phyloP scores from a whole-genome alignment of 2,329 filamentous ascomycete species.

The Verticillium nubilum region DNA sequence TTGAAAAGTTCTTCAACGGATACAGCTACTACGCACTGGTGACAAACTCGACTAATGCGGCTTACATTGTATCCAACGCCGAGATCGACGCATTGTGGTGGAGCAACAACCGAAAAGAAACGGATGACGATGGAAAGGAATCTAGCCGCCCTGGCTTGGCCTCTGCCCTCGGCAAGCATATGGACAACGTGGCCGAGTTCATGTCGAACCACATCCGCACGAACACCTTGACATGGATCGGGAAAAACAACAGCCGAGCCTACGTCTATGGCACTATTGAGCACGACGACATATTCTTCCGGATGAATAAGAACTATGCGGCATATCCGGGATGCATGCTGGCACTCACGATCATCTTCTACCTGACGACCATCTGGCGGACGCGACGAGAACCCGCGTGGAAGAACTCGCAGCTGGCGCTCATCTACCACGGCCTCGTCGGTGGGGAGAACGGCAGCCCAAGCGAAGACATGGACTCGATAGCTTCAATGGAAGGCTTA shows the following conservation, averaged over 20 bases:
- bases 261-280: not conserved
- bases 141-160: not conserved
- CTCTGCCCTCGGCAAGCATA: not conserved
- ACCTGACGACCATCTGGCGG: not conserved
- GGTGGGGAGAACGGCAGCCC: not conserved
- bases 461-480: not conserved
- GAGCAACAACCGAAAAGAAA: not conserved
- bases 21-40: not conserved
- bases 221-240: not conserved
- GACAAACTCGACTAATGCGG: not conserved
- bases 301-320: not conserved
- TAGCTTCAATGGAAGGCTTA: not conserved
- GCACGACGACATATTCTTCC: not conserved
- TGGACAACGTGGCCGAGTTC: not conserved
- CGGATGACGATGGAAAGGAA: not conserved
- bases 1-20: not conserved
- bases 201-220: not conserved
- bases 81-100: not conserved
- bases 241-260: not conserved
- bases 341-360: not conserved
- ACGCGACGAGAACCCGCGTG: not conserved
- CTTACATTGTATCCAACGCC: not conserved
- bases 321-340: not conserved
- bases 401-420: slow-evolving; percentile 1
- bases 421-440: not conserved